These are phyloP conservation scores for Lentinula novae-zelandiae DNA, from an alignment of 1,284 basidiomycete genomes.

Conservation along the genomic window DNA sequence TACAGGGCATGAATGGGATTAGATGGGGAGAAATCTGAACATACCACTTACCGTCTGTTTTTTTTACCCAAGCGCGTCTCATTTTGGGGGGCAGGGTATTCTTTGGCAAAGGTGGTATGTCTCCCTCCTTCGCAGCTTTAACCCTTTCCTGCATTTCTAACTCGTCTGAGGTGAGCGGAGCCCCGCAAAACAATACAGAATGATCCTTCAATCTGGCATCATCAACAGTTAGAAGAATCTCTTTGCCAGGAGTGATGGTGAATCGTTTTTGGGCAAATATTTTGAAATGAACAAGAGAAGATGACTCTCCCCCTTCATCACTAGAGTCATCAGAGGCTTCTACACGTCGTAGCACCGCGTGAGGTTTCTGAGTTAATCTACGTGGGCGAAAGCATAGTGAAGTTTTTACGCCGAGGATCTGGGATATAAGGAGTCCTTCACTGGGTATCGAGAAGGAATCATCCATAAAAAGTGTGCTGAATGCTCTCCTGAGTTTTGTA, in stretches of 20 bases:
- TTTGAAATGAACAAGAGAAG: constrained; percentile 46
- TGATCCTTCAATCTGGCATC: constrained; percentile 50
- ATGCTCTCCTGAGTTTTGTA: background rate
- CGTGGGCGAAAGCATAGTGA: constrained; percentile 53
- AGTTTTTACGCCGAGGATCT: constrained; percentile 53
- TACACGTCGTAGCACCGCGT: constrained; percentile 56
- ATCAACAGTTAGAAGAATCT: constrained; percentile 55
- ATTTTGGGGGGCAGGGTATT: constrained; percentile 50
- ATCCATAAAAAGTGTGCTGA: background rate
- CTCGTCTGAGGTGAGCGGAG: constrained; percentile 32
- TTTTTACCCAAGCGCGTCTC: constrained; percentile 51
- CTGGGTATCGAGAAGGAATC: background rate
- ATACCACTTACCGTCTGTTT: constrained; percentile 30
- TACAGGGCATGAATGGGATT: background rate
- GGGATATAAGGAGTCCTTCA: constrained; percentile 26
- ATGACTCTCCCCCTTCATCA: constrained; percentile 37
- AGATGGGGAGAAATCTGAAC: constrained; percentile 31
- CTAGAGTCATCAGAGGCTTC: constrained; percentile 39
- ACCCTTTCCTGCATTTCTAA: constrained; percentile 36
- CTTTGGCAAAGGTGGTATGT: constrained; percentile 17
- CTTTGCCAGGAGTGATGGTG: constrained; percentile 63
- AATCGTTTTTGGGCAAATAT: constrained; percentile 63
- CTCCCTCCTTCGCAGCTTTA: constrained; percentile 17
- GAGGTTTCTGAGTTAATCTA: constrained; percentile 55
- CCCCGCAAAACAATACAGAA: constrained; percentile 53